Conservation (phyloP, 148 eudicot species). For the Drosera capensis region DNA sequence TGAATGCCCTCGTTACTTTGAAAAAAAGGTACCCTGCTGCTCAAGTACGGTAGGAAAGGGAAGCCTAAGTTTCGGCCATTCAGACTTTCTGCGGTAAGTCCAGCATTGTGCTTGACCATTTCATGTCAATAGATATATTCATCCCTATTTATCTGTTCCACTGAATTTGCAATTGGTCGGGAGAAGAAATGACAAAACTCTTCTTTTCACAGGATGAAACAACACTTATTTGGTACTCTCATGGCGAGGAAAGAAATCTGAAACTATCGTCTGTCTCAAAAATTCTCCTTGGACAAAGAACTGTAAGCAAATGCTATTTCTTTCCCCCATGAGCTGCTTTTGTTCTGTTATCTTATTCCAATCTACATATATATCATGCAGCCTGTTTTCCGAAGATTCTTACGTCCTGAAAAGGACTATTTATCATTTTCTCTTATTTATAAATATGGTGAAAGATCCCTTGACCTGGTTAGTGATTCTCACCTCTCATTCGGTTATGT, state of each 20-base stretch:
- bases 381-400: conserved; percentile 71
- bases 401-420: conserved; percentile 87
- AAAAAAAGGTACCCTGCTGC: conserved; percentile 72
- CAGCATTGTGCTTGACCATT: background rate
- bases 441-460: conserved; percentile 76
- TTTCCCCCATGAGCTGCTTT: background rate
- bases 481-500: background rate
- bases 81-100: conserved; percentile 57
- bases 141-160: background rate
- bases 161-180: background rate
- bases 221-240: conserved; percentile 70
- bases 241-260: conserved; percentile 60
- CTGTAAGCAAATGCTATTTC: conserved; percentile 48
- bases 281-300: conserved; percentile 88
- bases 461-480: conserved; percentile 54
- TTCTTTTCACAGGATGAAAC: conserved; percentile 81
- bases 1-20: conserved; percentile 52
- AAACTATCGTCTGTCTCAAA: conserved; percentile 50
- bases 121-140: background rate
- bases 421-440: conserved; percentile 80
- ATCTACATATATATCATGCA: conserved; percentile 8
- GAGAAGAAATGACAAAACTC: too few species aligned
- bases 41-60: conserved; percentile 86
- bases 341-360: background rate
- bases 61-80: conserved; percentile 84